Conservation (phyloP, 768 basidiomycete species). For the Termitomyces sp. region DNA sequence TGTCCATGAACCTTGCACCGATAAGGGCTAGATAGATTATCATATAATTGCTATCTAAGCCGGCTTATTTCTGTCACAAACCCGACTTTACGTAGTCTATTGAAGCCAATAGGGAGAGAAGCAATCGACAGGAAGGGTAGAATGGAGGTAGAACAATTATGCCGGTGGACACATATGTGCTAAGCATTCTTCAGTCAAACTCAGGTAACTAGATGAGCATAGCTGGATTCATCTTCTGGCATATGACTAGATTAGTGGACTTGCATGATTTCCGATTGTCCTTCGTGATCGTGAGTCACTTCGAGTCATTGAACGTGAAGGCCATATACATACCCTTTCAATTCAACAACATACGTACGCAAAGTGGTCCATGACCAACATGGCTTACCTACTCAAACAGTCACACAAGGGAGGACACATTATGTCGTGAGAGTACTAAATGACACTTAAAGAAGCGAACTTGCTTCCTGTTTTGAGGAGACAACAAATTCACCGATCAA, state of each 20-base stretch:
- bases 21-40: background rate
- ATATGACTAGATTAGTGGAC: background rate
- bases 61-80: too few relatives aligned
- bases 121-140: background rate
- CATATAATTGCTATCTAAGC: too few relatives aligned
- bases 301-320: background rate
- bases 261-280: background rate
- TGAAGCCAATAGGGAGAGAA: background rate
- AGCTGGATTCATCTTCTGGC: background rate
- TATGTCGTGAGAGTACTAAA: background rate
- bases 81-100: too few relatives aligned
- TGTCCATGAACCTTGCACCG: too few relatives aligned
- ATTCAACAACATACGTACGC: too few relatives aligned
- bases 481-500: background rate
- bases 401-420: background rate
- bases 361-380: too few relatives aligned
- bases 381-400: background rate
- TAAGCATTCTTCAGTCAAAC: background rate
- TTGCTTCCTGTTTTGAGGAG: background rate
- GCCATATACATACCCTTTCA: background rate
- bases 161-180: background rate
- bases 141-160: background rate
- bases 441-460: background rate
- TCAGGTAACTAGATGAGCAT: background rate
- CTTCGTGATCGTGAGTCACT: background rate